Evolutionary conservation across 371 early-diverging fungal genomes (phyloP), one percentile per base, ranked within the genome.

Genomic region (Enterocytospora artemiae): DNA sequence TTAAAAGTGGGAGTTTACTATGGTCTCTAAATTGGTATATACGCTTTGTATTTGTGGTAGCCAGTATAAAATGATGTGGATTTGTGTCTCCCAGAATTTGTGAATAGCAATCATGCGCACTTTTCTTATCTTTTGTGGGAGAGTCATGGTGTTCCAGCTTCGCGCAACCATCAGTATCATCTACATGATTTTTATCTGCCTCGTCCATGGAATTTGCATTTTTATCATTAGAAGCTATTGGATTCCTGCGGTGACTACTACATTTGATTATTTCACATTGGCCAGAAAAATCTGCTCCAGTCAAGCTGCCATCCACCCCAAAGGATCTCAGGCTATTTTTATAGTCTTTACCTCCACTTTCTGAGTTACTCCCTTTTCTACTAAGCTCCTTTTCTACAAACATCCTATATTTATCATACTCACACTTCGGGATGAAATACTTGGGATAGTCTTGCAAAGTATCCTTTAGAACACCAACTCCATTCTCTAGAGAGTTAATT

Each of bases 341-440:
- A n/a, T n/a, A n/a, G 1, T 69, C 49, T 48, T 46, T 56, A n/a
- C n/a, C n/a, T n/a, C n/a, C n/a, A n/a, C n/a, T n/a, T n/a, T n/a
- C n/a, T n/a, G n/a, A n/a, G n/a, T n/a, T n/a, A n/a, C n/a, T n/a
- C n/a, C n/a, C n/a, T n/a, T n/a, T n/a, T n/a, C n/a, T n/a, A n/a
- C n/a, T n/a, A 22, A 53, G 58, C 0, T 37, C 16, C 5, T 28
- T 14, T 63, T 43, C 36, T 16, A 39, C n/a, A 0, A 25, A 16
- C 20, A 45, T 50, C 31, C 52, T 63, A 27, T 63, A 54, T 57
- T 64, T 64, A 16, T 63, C 54, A 30, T 50, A 70, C 4, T 44
- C 52, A 41, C 71, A 70, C 34, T 70, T 66, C 1, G 71, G 55
- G 25, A 70, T 34, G 39, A 43, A 65, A 16, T 65, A 45, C 30